These are phyloP conservation scores for Backusella mclennaniae DNA, from an alignment of 192 early-diverging fungal species.

Conservation along the genomic window DNA sequence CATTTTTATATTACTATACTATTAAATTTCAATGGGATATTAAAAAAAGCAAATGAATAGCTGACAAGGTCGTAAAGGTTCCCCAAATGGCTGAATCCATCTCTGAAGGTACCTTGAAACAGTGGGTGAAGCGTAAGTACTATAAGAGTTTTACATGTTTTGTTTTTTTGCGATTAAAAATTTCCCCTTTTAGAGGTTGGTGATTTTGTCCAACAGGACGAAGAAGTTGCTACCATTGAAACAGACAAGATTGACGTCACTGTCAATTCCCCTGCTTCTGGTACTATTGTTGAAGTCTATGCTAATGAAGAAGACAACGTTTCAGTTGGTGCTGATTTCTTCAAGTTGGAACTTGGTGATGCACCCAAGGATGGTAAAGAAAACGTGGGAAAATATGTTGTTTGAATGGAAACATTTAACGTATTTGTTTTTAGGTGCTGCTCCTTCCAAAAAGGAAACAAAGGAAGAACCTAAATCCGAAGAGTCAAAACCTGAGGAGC, in stretches of 20 bases:
- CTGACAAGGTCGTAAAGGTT: constrained; percentile 87
- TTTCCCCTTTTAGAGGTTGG: constrained; percentile 73
- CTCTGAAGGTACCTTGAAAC: constrained; percentile 94
- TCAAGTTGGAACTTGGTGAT: constrained; percentile 84
- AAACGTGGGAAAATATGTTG: not conserved
- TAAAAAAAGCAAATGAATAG: constrained; percentile 30
- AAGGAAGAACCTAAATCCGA: constrained; percentile 38
- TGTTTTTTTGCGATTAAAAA: not conserved
- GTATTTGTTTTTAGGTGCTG: constrained; percentile 20
- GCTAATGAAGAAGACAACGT: constrained; percentile 40
- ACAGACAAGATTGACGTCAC: constrained; percentile 99
- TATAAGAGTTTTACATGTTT: not conserved
- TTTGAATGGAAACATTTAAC: constrained; percentile 4
- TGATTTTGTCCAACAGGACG: constrained; percentile 92
- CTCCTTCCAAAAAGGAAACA: constrained; percentile 8
- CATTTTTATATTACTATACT: not conserved
- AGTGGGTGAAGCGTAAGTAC: constrained; percentile 91
- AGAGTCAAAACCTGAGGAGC: constrained; percentile 35
- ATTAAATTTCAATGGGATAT: not conserved
- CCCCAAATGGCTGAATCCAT: constrained; percentile 99
- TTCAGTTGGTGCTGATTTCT: constrained; percentile 77
- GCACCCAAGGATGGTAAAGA: constrained; percentile 56
- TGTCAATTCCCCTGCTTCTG: constrained; percentile 94
- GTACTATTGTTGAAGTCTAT: constrained; percentile 64
- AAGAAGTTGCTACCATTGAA: constrained; percentile 96